A percentile compares a stretch with the other conserved stretches of the same genome.
phyloP scores from a whole-genome alignment of 345 rosid genomes.

The Citropsis articulata region DNA sequence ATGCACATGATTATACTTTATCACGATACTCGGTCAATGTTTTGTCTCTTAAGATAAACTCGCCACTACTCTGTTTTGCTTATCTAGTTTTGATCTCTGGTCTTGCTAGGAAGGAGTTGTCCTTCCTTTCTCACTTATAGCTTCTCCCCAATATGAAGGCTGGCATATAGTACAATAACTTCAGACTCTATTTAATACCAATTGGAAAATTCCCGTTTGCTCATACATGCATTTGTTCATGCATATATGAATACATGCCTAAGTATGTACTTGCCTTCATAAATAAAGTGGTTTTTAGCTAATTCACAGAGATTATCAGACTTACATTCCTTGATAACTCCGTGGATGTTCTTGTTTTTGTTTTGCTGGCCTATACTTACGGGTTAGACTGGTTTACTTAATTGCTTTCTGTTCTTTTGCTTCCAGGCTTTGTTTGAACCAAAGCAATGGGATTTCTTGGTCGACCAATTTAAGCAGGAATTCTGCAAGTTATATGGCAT shows the following conservation, averaged over 20 bases:
- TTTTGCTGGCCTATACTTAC: neutral
- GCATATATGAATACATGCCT: neutral
- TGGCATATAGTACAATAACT: neutral
- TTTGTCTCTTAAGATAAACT: neutral
- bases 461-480: conserved; percentile 85
- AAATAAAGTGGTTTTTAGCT: neutral
- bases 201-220: neutral
- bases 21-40: neutral
- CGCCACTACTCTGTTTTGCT: neutral
- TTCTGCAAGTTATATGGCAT: conserved; percentile 94
- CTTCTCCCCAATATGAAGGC: neutral
- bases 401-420: conserved; percentile 9
- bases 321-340: neutral
- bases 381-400: neutral
- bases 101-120: neutral
- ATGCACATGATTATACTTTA: neutral
- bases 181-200: neutral
- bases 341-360: neutral
- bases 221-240: neutral
- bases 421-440: conserved; percentile 80
- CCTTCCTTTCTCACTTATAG: neutral
- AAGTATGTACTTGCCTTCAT: neutral
- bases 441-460: conserved; percentile 91
- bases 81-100: neutral
- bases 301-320: neutral